These are phyloP conservation scores for Scedosporium dehoogii DNA, from an alignment of 2,329 filamentous ascomycete species.

Conservation along the genomic window DNA sequence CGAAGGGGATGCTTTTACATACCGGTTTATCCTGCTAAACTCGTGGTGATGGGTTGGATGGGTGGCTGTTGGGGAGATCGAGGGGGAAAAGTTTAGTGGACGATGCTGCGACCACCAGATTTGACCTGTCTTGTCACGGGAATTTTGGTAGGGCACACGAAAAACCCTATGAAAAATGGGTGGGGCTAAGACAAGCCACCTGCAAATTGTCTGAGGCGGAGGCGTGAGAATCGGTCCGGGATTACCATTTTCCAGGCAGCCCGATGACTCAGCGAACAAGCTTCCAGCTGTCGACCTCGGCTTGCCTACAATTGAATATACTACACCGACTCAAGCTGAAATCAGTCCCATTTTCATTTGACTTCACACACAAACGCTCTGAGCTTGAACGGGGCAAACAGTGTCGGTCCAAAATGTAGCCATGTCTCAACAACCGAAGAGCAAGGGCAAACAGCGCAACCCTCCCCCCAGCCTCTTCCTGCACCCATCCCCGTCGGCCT, in stretches of 20 bases:
- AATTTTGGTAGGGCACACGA: conserved; percentile 8
- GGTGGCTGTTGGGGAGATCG: conserved; percentile 2
- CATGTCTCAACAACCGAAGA: conserved; percentile 32
- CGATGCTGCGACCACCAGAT: conserved; percentile 2
- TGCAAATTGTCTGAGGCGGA: background rate
- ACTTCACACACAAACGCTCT: background rate
- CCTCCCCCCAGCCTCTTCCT: conserved; percentile 70
- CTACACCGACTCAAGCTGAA: background rate
- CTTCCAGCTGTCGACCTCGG: background rate
- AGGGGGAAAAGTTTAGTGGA: conserved; percentile 1
- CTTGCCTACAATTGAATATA: background rate
- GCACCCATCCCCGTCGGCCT: conserved; percentile 69
- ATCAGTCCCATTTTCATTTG: background rate
- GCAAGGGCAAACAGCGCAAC: conserved; percentile 38
- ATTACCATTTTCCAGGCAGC: background rate
- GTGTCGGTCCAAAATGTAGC: conserved; percentile 14
- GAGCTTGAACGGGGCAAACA: background rate
- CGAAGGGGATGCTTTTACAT: background rate
- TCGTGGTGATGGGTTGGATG: conserved; percentile 3
- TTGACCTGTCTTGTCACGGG: conserved; percentile 7
- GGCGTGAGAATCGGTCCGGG: background rate
- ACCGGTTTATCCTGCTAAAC: conserved; percentile 3
- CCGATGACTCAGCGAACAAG: background rate
- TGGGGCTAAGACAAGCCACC: background rate
- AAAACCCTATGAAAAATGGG: conserved; percentile 7